These are phyloP conservation scores for Agrocybe praecox DNA, from an alignment of 768 basidiomycete genomes.

Conservation along the genomic window DNA sequence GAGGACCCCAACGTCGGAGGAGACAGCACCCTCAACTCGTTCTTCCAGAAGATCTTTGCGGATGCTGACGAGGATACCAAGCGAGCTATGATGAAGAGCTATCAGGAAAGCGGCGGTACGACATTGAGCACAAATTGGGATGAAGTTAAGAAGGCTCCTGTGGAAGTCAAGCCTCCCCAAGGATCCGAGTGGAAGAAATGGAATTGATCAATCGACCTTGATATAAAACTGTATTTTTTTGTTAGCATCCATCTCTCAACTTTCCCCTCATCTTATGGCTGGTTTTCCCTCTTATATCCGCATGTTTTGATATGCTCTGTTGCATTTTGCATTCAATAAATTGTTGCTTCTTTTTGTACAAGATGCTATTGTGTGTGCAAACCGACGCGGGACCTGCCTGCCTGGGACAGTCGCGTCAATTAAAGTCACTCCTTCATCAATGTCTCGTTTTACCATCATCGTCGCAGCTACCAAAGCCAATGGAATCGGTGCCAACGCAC, in stretches of 20 bases:
- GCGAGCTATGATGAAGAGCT: constrained; percentile 98
- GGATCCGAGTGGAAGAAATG: constrained; percentile 88
- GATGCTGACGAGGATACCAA: constrained; percentile 92
- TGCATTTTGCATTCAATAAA: constrained; percentile 6
- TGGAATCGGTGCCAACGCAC: constrained; percentile 81
- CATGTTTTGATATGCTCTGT: constrained; percentile 11
- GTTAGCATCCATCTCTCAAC: not conserved
- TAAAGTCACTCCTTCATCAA: constrained; percentile 23
- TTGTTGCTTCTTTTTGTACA: not conserved
- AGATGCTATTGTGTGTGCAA: too few species aligned
- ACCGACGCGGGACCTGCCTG: too few species aligned
- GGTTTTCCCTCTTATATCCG: constrained; percentile 1
- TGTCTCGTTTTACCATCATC: constrained; percentile 83
- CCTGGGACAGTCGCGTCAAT: not conserved
- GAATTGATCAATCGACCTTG: constrained; percentile 36
- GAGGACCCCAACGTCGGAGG: constrained; percentile 92
- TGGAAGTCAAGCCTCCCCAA: constrained; percentile 81
- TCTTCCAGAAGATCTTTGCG: constrained; percentile 90
- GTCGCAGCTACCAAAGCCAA: constrained; percentile 88
- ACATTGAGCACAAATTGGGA: constrained; percentile 96
- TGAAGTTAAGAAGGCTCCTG: constrained; percentile 71
- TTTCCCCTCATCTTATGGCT: not conserved
- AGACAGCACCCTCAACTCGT: constrained; percentile 80
- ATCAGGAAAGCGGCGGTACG: constrained; percentile 92
- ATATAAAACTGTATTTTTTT: constrained; percentile 4